Percentiles rank a stretch among this genome's conserved stretches.
Evolutionary conservation across 2,329 filamentous ascomycete species (phyloP).

Genomic region (Escovopsis weberi): DNA sequence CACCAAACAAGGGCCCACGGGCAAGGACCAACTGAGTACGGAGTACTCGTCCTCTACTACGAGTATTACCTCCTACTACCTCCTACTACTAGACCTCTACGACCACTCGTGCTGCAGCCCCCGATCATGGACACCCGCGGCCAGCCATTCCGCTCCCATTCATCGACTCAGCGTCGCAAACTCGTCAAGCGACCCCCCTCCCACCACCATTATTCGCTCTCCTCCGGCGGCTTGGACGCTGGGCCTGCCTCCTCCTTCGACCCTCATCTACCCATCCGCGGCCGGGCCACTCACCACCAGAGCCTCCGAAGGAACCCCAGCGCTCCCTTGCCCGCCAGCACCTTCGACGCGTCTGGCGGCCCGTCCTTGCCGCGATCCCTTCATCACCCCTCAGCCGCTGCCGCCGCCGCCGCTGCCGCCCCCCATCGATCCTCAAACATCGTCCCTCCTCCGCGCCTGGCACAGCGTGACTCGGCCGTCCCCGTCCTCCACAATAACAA

Average conservation of each 20-base stretch:
- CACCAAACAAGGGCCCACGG: no score
- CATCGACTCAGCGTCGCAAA: conserved; percentile 35
- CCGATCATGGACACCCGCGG: conserved; percentile 34
- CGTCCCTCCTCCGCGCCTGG: conserved; percentile 32
- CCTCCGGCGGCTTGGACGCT: conserved; percentile 36
- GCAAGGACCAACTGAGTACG: no score
- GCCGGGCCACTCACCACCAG: conserved; percentile 49
- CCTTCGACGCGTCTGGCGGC: conserved; percentile 31
- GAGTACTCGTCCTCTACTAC: no score
- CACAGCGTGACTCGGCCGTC: conserved; percentile 31
- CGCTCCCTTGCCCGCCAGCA: conserved; percentile 36
- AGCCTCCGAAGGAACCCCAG: conserved; percentile 47
- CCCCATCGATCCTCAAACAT: conserved; percentile 31
- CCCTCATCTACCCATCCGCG: conserved; percentile 41
- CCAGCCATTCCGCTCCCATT: conserved; percentile 29
- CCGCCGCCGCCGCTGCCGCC: no score
- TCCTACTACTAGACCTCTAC: no score
- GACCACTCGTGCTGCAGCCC: background rate
- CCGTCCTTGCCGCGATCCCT: conserved; percentile 9
- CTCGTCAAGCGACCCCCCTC: conserved; percentile 49
- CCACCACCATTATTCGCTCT: conserved; percentile 30
- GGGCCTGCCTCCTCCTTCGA: conserved; percentile 26
- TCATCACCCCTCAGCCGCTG: conserved; percentile 4
- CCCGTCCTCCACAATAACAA: conserved; percentile 15
- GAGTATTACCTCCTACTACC: no score